phyloP scores from a whole-genome alignment of 73 alveolate species.

The Effrenium voratum region DNA sequence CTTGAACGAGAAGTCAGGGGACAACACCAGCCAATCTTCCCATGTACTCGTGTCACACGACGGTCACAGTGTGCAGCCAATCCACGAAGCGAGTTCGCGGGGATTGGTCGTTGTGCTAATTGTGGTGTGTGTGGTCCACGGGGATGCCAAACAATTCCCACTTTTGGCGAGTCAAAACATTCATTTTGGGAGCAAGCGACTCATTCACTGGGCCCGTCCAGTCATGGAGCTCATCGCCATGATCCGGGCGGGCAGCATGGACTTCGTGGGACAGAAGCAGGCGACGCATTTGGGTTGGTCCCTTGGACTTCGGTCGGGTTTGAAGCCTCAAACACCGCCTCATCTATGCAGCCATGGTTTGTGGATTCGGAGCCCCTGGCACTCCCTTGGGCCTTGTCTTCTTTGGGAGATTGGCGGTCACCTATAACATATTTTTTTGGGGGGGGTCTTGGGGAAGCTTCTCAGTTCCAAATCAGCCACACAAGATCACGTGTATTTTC shows the following conservation, averaged over 20 bases:
- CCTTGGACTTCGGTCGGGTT: no score
- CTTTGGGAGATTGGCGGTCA: no score
- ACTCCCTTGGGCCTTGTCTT: no score
- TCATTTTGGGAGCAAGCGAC: no score
- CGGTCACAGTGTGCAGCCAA: neutral
- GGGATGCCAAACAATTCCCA: neutral
- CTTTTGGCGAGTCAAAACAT: neutral
- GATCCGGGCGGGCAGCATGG: conserved; percentile 94
- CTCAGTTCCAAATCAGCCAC: no score
- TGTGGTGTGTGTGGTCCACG: neutral
- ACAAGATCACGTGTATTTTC: no score
- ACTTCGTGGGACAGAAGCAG: conserved; percentile 90
- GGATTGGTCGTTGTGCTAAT: neutral
- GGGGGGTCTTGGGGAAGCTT: no score
- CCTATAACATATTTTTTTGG: no score
- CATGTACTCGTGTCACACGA: no score
- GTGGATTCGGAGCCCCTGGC: neutral
- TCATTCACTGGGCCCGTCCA: neutral
- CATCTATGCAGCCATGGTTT: no score
- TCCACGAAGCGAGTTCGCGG: neutral
- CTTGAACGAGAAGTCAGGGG: neutral
- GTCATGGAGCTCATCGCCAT: conserved; percentile 93
- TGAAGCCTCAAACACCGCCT: no score
- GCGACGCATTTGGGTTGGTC: no score
- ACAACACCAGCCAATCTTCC: neutral